Percentiles rank a stretch among this genome's conserved stretches.
These are phyloP conservation scores for Leishmania arabica DNA, from an alignment of 208 protist species.

Conservation along the genomic window DNA sequence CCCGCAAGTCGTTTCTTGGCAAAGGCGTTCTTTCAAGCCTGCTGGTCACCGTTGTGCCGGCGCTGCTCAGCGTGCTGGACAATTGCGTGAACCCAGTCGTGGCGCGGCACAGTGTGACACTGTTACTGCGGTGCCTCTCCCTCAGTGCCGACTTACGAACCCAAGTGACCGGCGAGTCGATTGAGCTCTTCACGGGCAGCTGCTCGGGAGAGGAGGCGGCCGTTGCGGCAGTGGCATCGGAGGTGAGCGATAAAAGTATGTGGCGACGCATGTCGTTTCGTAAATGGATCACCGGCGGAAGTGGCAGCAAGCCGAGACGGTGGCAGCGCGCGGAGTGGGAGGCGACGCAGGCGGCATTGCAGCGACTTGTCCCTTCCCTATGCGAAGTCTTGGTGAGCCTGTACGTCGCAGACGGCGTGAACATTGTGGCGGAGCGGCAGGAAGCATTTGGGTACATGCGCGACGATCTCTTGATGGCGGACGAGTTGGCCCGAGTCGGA, in stretches of 20 bases:
- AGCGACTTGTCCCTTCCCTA: slow-evolving; percentile 26
- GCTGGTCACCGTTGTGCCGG: slow-evolving; percentile 49
- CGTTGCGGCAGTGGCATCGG: not conserved
- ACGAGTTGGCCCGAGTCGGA: slow-evolving; percentile 32
- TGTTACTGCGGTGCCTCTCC: slow-evolving; percentile 67
- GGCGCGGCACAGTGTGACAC: slow-evolving; percentile 61
- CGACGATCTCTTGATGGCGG: slow-evolving; percentile 33
- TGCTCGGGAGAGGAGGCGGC: not conserved
- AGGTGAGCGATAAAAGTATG: slow-evolving; percentile 6
- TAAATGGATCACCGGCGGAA: slow-evolving; percentile 20
- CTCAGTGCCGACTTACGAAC: slow-evolving; percentile 46
- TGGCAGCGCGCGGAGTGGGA: slow-evolving; percentile 35
- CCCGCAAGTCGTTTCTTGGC: slow-evolving; percentile 35
- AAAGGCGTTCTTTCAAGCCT: slow-evolving; percentile 42
- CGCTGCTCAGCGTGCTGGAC: slow-evolving; percentile 50
- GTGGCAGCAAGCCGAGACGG: not conserved
- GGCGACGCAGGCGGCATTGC: slow-evolving; percentile 22
- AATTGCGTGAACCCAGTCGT: slow-evolving; percentile 75
- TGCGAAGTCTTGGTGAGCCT: slow-evolving; percentile 30
- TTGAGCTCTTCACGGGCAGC: slow-evolving; percentile 4
- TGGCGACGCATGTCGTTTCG: slow-evolving; percentile 11
- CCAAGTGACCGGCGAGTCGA: slow-evolving; percentile 21
- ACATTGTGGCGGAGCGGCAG: slow-evolving; percentile 32
- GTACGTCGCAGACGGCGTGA: slow-evolving; percentile 18
- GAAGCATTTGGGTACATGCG: slow-evolving; percentile 28